Evolutionary conservation across 768 basidiomycete species (phyloP).

Genomic region (Boletus rubropictus): DNA sequence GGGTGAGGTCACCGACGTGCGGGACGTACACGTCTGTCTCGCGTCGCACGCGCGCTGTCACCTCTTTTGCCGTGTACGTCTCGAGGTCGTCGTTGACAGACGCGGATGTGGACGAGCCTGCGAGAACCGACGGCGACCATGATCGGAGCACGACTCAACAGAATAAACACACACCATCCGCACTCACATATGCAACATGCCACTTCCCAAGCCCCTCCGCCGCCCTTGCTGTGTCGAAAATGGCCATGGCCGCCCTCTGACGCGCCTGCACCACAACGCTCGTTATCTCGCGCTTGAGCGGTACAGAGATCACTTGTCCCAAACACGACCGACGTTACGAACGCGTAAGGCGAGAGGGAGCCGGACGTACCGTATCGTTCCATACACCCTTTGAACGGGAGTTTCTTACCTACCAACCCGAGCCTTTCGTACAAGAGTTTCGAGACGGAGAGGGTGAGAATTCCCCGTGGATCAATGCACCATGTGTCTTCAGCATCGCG

Average conservation of each 20-base stretch:
- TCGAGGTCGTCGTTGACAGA: neutral
- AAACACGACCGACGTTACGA: neutral
- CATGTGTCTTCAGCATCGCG: conserved; percentile 49
- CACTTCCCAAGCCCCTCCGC: conserved; percentile 34
- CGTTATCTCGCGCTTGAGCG: conserved; percentile 37
- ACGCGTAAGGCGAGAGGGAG: too few relatives aligned
- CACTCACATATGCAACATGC: conserved; percentile 39
- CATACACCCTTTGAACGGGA: conserved; percentile 47
- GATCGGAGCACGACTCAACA: neutral
- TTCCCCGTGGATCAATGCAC: conserved; percentile 62
- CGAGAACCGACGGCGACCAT: neutral
- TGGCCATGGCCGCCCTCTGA: conserved; percentile 35
- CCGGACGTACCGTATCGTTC: conserved; percentile 44
- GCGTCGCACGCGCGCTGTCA: conserved; percentile 22
- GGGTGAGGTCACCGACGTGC: conserved; percentile 24
- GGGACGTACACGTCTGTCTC: conserved; percentile 40
- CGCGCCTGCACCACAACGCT: conserved; percentile 35
- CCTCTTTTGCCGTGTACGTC: conserved; percentile 2
- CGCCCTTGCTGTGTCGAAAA: conserved; percentile 47
- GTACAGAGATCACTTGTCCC: conserved; percentile 42
- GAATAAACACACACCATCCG: conserved; percentile 18
- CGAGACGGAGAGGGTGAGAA: conserved; percentile 50
- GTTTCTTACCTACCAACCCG: conserved; percentile 50
- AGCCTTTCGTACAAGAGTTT: conserved; percentile 57
- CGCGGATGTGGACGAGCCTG: neutral